These are phyloP conservation scores for Calonectria ilicicola DNA, from an alignment of 2,329 filamentous ascomycete genomes.

Conservation along the genomic window DNA sequence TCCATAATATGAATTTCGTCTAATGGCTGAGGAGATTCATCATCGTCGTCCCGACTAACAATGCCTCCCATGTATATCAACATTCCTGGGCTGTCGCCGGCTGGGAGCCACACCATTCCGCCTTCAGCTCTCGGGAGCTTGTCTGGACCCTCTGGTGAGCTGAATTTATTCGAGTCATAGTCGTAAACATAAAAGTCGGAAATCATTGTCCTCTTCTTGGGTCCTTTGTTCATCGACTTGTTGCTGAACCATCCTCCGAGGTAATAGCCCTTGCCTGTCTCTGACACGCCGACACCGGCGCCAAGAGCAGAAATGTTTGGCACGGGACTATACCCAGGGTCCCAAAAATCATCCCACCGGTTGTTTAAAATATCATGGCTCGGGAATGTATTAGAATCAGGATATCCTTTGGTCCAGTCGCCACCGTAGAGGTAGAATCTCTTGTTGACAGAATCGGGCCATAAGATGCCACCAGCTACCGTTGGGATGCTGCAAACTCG, in stretches of 20 bases:
- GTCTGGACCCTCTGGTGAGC: neutral
- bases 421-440: slow-evolving; percentile 71
- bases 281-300: slow-evolving; percentile 63
- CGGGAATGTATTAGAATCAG: slow-evolving; percentile 51
- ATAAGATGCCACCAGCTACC: slow-evolving; percentile 57
- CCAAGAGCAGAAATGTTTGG: slow-evolving; percentile 58
- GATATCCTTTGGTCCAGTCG: slow-evolving; percentile 56
- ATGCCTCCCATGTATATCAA: slow-evolving; percentile 71
- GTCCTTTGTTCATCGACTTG: slow-evolving; percentile 49
- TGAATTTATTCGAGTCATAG: slow-evolving; percentile 10
- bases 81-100: slow-evolving; percentile 64
- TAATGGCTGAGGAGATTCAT: slow-evolving; percentile 50
- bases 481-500: slow-evolving; percentile 58
- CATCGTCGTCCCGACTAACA: slow-evolving; percentile 12
- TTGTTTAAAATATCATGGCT: slow-evolving; percentile 67
- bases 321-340: slow-evolving; percentile 32
- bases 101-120: slow-evolving; percentile 67
- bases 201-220: slow-evolving; percentile 3
- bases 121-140: slow-evolving; percentile 63
- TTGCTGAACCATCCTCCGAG: slow-evolving; percentile 71
- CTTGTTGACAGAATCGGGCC: slow-evolving; percentile 71
- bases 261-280: slow-evolving; percentile 67
- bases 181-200: slow-evolving; percentile 2
- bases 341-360: slow-evolving; percentile 61
- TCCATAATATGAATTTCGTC: slow-evolving; percentile 68